Evolutionary conservation across 148 eudicot species (phyloP).

Genomic region (Rheum nobile): DNA sequence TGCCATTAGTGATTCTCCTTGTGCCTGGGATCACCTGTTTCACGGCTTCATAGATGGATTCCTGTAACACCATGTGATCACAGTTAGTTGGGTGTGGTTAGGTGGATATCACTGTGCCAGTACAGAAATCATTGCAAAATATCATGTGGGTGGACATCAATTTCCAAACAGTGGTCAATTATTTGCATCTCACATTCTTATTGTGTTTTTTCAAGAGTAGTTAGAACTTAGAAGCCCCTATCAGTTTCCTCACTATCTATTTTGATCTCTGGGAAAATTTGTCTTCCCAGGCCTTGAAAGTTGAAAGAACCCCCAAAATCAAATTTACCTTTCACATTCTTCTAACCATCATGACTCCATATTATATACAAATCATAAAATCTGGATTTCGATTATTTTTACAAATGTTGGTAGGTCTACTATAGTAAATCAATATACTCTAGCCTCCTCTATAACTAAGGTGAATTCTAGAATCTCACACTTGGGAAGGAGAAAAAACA

Average conservation of each 20-base stretch:
- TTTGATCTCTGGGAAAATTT: not conserved
- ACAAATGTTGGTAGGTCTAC: not conserved
- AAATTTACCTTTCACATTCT: not conserved
- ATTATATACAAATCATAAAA: not conserved
- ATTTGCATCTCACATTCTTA: not conserved
- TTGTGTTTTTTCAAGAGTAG: not conserved
- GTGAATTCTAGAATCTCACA: not conserved
- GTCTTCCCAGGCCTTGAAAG: too few relatives aligned
- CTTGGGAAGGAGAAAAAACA: not conserved
- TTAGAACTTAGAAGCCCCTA: not conserved
- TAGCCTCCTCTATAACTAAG: not conserved
- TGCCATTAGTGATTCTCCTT: constrained; percentile 21
- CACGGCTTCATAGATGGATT: constrained; percentile 30
- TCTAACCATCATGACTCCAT: not conserved
- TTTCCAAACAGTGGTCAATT: not conserved
- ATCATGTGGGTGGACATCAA: not conserved
- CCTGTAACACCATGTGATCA: constrained; percentile 19
- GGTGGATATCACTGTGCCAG: not conserved
- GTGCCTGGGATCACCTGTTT: constrained; percentile 36
- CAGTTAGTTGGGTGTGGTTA: not conserved
- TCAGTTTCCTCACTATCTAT: not conserved
- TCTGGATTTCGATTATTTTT: not conserved
- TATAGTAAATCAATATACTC: not conserved
- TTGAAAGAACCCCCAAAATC: not conserved
- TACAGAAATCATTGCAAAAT: not conserved